Evolutionary conservation across 305 asterid genomes (phyloP).

Genomic region (Andrographis paniculata): DNA sequence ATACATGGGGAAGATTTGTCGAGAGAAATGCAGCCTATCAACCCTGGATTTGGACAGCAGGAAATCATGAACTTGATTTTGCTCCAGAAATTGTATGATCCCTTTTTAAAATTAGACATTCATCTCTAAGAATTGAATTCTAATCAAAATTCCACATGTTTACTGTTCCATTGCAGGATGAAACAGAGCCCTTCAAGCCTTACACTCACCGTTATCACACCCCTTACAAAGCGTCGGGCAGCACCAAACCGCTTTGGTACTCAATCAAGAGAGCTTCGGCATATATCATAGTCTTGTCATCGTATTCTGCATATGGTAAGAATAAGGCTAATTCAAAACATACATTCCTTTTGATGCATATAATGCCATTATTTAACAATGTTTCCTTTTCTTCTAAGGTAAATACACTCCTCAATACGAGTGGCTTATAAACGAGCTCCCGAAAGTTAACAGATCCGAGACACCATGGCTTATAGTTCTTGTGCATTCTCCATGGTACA

Average conservation of each 20-base stretch:
- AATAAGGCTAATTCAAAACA: background rate
- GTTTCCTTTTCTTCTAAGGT: constrained; percentile 26
- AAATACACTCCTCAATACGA: constrained; percentile 73
- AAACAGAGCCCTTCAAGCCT: constrained; percentile 53
- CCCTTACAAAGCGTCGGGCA: constrained; percentile 39
- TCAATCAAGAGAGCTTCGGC: too few species aligned
- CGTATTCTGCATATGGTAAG: constrained; percentile 85
- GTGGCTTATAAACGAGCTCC: constrained; percentile 70
- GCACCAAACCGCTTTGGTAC: constrained; percentile 62
- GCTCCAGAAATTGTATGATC: constrained; percentile 49
- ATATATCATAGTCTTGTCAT: constrained; percentile 48
- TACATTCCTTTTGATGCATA: background rate
- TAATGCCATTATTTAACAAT: background rate
- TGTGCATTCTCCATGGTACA: constrained; percentile 87
- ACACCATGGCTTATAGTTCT: constrained; percentile 91
- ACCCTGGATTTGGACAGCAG: constrained; percentile 76
- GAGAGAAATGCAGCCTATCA: constrained; percentile 60
- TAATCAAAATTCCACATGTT: too few species aligned
- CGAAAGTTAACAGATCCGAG: constrained; percentile 68
- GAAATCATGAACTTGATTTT: constrained; percentile 60
- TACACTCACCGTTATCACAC: constrained; percentile 36
- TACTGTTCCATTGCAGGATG: constrained; percentile 40
- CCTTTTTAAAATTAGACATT: constrained; percentile 5
- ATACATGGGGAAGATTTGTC: constrained; percentile 59
- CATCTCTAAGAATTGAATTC: too few species aligned